A percentile compares a stretch with the other conserved stretches of the same genome.
These are phyloP conservation scores for Calonectria pteridis DNA, from an alignment of 2,329 filamentous ascomycete genomes.

Conservation along the genomic window DNA sequence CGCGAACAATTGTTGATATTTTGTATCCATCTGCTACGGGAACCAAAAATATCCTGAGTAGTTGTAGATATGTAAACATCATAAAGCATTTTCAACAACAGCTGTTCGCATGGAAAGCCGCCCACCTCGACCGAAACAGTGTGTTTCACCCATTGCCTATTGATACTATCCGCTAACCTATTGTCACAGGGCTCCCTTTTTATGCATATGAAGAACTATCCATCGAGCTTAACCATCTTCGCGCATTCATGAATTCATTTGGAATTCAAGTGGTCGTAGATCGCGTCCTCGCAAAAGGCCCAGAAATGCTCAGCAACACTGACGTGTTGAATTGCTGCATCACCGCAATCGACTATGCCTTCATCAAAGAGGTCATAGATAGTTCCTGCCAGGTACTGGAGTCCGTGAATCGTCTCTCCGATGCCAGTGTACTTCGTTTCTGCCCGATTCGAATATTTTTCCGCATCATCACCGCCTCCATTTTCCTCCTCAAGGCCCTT, in stretches of 20 bases:
- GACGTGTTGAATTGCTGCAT: conserved; percentile 49
- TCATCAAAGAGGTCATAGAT: conserved; percentile 68
- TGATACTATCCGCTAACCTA: background rate
- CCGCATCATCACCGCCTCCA: conserved; percentile 66
- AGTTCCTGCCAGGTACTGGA: conserved; percentile 64
- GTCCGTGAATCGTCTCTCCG: conserved; percentile 61
- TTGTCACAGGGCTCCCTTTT: background rate
- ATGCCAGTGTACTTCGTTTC: conserved; percentile 60
- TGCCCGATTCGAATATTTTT: conserved; percentile 66
- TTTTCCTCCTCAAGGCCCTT: conserved; percentile 61
- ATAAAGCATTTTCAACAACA: conserved; percentile 34
- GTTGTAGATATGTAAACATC: conserved; percentile 25
- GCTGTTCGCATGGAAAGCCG: conserved; percentile 18
- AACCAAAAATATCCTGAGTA: conserved; percentile 8
- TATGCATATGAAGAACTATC: conserved; percentile 53
- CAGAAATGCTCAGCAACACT: background rate
- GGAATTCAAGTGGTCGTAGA: conserved; percentile 70
- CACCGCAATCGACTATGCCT: conserved; percentile 64
- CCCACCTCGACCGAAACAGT: conserved; percentile 19
- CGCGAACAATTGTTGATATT: conserved; percentile 27
- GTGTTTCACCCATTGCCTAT: background rate
- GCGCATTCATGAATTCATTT: conserved; percentile 59
- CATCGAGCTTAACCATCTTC: conserved; percentile 63
- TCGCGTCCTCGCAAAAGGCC: conserved; percentile 36
- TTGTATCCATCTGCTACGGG: conserved; percentile 58